Percentiles rank a stretch among this genome's conserved stretches.
Evolutionary conservation across 768 basidiomycete species (phyloP).

Genomic region (Leccinellum rugosiceps): DNA sequence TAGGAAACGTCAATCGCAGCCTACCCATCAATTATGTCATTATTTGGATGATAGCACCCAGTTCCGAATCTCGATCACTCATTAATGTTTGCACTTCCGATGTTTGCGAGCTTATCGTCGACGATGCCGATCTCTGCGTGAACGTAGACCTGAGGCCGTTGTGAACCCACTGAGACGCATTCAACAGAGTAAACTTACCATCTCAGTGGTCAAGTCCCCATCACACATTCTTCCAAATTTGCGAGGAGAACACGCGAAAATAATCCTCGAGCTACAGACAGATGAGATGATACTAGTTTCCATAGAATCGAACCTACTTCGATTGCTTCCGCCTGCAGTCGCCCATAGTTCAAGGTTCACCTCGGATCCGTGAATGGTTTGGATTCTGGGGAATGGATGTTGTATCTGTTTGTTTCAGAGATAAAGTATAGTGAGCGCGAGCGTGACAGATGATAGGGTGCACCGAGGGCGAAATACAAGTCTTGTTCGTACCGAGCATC

Average conservation of each 20-base stretch:
- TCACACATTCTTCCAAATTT: slow-evolving; percentile 87
- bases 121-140: slow-evolving; percentile 75
- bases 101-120: slow-evolving; percentile 91
- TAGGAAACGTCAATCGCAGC: slow-evolving; percentile 26
- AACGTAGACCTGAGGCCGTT: slow-evolving; percentile 67
- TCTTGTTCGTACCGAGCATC: too few species aligned
- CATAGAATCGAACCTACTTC: slow-evolving; percentile 48
- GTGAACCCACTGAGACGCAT: slow-evolving; percentile 7
- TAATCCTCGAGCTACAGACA: slow-evolving; percentile 79
- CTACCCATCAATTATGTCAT: slow-evolving; percentile 92
- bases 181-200: slow-evolving; percentile 41
- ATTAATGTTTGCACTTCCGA: slow-evolving; percentile 97
- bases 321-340: slow-evolving; percentile 82
- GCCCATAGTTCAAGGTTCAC: slow-evolving; percentile 87
- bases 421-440: too few species aligned
- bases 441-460: too few species aligned
- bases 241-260: slow-evolving; percentile 84
- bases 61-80: slow-evolving; percentile 95
- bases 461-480: too few species aligned
- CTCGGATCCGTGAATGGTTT: slow-evolving; percentile 81
- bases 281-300: background rate
- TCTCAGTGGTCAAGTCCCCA: slow-evolving; percentile 83
- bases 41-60: slow-evolving; percentile 92
- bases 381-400: slow-evolving; percentile 48
- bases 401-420: too few species aligned